phyloP scores from a whole-genome alignment of 352 stramenopile species.

The Halophytophthora polymorphica region DNA sequence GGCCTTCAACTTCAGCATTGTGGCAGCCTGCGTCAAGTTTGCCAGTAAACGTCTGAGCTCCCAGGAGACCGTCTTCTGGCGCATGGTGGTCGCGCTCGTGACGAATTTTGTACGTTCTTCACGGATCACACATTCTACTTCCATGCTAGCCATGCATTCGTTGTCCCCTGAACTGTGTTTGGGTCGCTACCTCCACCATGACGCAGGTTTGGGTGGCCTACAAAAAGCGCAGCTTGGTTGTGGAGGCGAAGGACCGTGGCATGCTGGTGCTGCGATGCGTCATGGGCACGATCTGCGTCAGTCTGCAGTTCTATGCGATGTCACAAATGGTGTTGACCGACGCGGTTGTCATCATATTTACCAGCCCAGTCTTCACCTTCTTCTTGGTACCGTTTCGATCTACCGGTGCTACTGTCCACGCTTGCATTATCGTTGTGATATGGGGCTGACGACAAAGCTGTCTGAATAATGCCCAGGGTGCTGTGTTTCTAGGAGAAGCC shows the following conservation, averaged over 20 bases:
- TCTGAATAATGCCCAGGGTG: conserved; percentile 23
- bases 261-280: conserved; percentile 52
- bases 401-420: background rate
- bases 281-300: conserved; percentile 48
- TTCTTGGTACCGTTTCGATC: conserved; percentile 32
- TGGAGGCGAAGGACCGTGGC: conserved; percentile 29
- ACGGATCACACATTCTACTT: background rate
- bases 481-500: conserved; percentile 40
- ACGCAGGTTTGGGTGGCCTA: conserved; percentile 29
- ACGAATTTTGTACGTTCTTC: conserved; percentile 44
- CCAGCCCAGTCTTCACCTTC: conserved; percentile 58
- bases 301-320: conserved; percentile 57
- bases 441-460: background rate
- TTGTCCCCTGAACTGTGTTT: too few species aligned
- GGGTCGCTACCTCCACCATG: too few species aligned
- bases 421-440: background rate
- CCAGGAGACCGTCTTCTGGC: conserved; percentile 62
- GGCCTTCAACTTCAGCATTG: conserved; percentile 62
- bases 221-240: conserved; percentile 34
- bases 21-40: conserved; percentile 64
- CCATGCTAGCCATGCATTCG: background rate
- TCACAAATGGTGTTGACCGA: conserved; percentile 74
- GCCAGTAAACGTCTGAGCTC: conserved; percentile 48
- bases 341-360: conserved; percentile 63
- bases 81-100: conserved; percentile 39